Percentiles rank a stretch among this genome's conserved stretches.
Evolutionary conservation across 106 monocot species (phyloP).

Genomic region (Hemerocallis citrina): DNA sequence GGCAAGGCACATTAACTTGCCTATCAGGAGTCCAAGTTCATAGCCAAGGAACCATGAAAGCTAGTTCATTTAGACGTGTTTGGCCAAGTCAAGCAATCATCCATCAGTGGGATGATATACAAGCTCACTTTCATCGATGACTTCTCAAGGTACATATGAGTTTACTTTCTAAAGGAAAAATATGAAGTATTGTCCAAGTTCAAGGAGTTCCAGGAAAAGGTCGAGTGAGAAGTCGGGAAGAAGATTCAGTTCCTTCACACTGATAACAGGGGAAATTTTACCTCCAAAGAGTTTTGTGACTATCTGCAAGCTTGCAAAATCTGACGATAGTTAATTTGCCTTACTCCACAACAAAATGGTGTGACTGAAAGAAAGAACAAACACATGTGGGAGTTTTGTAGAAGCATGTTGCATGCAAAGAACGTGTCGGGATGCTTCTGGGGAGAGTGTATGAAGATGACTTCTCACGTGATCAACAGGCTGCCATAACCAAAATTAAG

Average conservation of each 20-base stretch:
- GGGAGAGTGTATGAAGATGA: background rate
- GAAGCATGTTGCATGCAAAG: no score
- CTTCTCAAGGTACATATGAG: conserved; percentile 5
- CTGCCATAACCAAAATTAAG: no score
- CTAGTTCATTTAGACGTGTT: conserved; percentile 13
- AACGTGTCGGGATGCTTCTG: background rate
- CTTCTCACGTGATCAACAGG: background rate
- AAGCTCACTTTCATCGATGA: conserved; percentile 16
- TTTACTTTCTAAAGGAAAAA: conserved; percentile 13
- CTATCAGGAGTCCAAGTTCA: conserved; percentile 4
- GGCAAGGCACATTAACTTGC: conserved; percentile 8
- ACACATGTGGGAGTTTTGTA: background rate
- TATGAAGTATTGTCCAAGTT: no score
- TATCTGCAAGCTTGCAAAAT: background rate
- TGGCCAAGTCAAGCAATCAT: background rate
- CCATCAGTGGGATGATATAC: conserved; percentile 6
- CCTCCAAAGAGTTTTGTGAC: background rate
- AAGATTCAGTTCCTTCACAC: background rate
- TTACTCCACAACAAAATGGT: conserved; percentile 7
- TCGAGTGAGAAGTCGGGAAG: background rate
- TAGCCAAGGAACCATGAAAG: conserved; percentile 2
- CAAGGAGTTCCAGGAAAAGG: conserved; percentile 1
- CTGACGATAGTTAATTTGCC: background rate
- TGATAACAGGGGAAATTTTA: conserved; percentile 8
- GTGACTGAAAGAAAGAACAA: background rate